Conservation (phyloP, 768 basidiomycete genomes). For the Lyophyllum semitale region DNA sequence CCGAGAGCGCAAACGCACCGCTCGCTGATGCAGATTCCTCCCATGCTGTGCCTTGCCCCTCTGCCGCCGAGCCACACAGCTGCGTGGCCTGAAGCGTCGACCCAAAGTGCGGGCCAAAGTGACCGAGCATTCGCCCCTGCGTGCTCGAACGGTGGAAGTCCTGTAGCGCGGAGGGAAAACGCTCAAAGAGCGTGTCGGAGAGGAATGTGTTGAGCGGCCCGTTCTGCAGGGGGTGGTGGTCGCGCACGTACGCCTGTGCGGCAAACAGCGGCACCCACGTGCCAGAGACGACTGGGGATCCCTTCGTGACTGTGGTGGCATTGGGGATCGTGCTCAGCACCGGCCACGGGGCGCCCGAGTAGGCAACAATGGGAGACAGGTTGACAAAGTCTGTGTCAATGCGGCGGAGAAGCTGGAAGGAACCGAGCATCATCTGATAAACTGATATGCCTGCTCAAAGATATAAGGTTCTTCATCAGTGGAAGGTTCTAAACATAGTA, state of each 20-base stretch:
- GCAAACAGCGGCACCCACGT: constrained; percentile 69
- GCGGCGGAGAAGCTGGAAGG: constrained; percentile 61
- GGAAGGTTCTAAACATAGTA: constrained; percentile 9
- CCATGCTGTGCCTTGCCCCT: constrained; percentile 8
- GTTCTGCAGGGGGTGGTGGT: constrained; percentile 43
- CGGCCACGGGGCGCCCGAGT: constrained; percentile 42
- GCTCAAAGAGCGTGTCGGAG: constrained; percentile 59
- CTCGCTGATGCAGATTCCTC: constrained; percentile 3
- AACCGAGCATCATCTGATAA: constrained; percentile 66
- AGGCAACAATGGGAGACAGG: constrained; percentile 56
- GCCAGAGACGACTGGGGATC: constrained; percentile 56
- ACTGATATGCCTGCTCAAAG: constrained; percentile 62
- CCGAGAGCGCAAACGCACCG: constrained; percentile 11
- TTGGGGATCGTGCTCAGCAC: constrained; percentile 41
- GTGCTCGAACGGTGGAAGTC: constrained; percentile 55
- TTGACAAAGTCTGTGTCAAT: constrained; percentile 83
- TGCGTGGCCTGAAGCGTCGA: constrained; percentile 48
- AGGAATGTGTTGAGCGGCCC: constrained; percentile 56
- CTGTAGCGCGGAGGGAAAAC: constrained; percentile 63
- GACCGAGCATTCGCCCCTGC: constrained; percentile 48
- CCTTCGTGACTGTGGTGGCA: constrained; percentile 52
- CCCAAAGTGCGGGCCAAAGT: constrained; percentile 67
- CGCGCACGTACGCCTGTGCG: constrained; percentile 53
- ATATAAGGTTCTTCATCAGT: constrained; percentile 9
- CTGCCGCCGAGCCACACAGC: constrained; percentile 15